These are phyloP conservation scores for Cryptococcus sp. DNA, from an alignment of 1,284 basidiomycete genomes.

Conservation along the genomic window DNA sequence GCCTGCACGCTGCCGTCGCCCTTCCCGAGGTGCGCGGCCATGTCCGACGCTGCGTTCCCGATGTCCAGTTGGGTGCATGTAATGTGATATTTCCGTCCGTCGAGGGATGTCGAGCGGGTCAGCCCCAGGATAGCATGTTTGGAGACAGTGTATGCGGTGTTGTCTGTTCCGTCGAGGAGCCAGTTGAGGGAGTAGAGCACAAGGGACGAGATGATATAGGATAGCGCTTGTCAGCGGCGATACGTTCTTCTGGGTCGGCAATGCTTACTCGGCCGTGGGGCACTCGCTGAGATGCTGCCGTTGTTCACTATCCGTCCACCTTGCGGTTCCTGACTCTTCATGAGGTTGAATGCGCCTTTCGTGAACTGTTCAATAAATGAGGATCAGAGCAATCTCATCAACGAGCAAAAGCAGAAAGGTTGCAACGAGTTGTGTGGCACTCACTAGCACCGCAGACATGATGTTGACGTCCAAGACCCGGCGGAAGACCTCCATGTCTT, in stretches of 20 bases:
- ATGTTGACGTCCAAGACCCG: conserved; percentile 70
- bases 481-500: conserved; percentile 64
- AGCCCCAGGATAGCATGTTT: conserved; percentile 78
- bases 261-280: conserved; percentile 63
- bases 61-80: conserved; percentile 79
- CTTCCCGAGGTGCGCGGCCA: conserved; percentile 56
- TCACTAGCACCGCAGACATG: conserved; percentile 64
- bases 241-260: background rate
- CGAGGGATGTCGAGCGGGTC: conserved; percentile 72
- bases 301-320: conserved; percentile 86
- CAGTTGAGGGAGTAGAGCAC: conserved; percentile 10
- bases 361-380: conserved; percentile 57
- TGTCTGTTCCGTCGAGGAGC: conserved; percentile 27
- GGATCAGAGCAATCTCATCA: background rate
- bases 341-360: conserved; percentile 69
- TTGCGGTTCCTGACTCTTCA: conserved; percentile 69
- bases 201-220: background rate
- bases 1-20: conserved; percentile 64
- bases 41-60: conserved; percentile 68
- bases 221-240: background rate
- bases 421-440: background rate
- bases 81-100: conserved; percentile 71
- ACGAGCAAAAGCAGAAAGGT: background rate
- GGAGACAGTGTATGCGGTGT: conserved; percentile 66
- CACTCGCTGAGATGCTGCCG: conserved; percentile 72